Evolutionary conservation across 345 rosid species (phyloP).

Genomic region (Leavenworthia alabamica): DNA sequence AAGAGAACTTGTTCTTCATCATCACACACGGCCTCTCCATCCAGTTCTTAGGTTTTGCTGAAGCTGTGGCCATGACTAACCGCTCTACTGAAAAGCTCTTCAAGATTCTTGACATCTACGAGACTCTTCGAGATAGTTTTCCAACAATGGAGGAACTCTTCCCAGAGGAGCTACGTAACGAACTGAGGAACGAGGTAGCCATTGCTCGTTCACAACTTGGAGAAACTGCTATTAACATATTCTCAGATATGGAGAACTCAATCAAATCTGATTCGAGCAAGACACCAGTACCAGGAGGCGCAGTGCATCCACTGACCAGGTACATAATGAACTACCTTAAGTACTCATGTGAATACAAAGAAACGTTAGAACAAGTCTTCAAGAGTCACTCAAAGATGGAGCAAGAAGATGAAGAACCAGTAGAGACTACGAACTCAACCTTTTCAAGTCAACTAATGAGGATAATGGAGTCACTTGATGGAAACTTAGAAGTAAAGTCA

Average conservation of each 20-base stretch:
- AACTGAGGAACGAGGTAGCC: conserved; percentile 46
- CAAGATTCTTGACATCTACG: conserved; percentile 75
- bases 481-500: conserved; percentile 54
- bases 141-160: conserved; percentile 39
- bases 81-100: conserved; percentile 71
- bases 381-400: conserved; percentile 64
- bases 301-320: conserved; percentile 82
- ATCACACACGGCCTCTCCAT: conserved; percentile 46
- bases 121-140: conserved; percentile 51
- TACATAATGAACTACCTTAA: conserved; percentile 82
- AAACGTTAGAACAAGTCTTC: conserved; percentile 75
- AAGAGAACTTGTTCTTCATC: conserved; percentile 43
- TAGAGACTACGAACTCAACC: conserved; percentile 9
- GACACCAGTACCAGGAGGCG: conserved; percentile 77
- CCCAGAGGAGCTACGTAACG: conserved; percentile 36
- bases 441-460: conserved; percentile 51
- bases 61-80: conserved; percentile 66
- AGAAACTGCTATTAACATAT: conserved; percentile 59
- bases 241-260: conserved; percentile 64
- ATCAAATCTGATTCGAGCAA: conserved; percentile 63
- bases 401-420: conserved; percentile 40
- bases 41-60: conserved; percentile 66
- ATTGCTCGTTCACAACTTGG: conserved; percentile 58
- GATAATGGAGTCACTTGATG: conserved; percentile 63
- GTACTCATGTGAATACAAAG: conserved; percentile 65